These are phyloP conservation scores for Capillidium heterosporum DNA, from an alignment of 371 early-diverging fungal species.

Conservation along the genomic window DNA sequence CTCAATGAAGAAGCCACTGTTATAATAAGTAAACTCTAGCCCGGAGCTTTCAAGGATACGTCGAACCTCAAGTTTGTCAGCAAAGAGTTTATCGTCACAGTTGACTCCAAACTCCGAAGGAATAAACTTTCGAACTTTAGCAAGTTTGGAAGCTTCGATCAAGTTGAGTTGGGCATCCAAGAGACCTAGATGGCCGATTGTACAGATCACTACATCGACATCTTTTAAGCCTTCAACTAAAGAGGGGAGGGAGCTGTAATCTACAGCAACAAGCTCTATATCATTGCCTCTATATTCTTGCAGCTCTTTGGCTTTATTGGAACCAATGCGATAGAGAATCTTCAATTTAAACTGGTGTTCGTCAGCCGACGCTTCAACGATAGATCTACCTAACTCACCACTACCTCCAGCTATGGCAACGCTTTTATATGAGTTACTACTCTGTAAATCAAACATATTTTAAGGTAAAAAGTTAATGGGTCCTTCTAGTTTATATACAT, in stretches of 20 bases:
- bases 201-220: not conserved
- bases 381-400: not conserved
- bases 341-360: not conserved
- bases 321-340: too few species aligned
- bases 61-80: not conserved
- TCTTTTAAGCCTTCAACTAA: not conserved
- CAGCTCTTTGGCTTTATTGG: not conserved
- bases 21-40: not conserved
- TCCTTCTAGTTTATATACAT: too few species aligned
- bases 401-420: not conserved
- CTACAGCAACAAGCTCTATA: not conserved
- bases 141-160: not conserved
- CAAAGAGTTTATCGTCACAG: not conserved
- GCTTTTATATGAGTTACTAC: not conserved
- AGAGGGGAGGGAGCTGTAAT: not conserved
- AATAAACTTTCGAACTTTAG: not conserved
- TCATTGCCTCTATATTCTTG: not conserved
- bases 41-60: not conserved
- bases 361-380: not conserved
- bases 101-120: conserved; percentile 1
- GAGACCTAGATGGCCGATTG: not conserved
- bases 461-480: too few species aligned
- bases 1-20: not conserved
- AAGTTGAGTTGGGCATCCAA: not conserved
- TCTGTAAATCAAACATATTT: too few species aligned